phyloP scores from a whole-genome alignment of 2,329 filamentous ascomycete genomes.

The Monilinia fructigena region DNA sequence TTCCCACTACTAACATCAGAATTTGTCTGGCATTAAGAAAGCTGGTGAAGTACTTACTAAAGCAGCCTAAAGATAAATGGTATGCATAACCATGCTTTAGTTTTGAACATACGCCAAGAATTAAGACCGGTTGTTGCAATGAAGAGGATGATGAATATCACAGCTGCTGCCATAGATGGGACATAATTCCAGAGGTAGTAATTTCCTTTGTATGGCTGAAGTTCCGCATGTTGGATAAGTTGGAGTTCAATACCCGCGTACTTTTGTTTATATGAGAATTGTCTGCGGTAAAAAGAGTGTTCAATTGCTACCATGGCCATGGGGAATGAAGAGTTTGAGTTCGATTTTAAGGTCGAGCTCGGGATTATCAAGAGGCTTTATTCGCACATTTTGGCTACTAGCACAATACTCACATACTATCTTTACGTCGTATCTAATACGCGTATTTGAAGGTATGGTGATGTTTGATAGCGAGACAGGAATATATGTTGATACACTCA shows the following conservation, averaged over 20 bases:
- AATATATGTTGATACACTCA: too few relatives aligned
- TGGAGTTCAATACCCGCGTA: not conserved
- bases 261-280: not conserved
- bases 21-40: not conserved
- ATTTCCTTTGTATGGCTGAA: slow-evolving; percentile 38
- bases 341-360: too few relatives aligned
- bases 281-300: not conserved
- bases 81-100: slow-evolving; percentile 36
- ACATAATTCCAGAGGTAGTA: slow-evolving; percentile 48
- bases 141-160: slow-evolving; percentile 43
- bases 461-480: too few relatives aligned
- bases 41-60: slow-evolving; percentile 38
- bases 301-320: not conserved
- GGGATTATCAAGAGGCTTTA: too few relatives aligned
- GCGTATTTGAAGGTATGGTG: too few relatives aligned
- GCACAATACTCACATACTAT: too few relatives aligned
- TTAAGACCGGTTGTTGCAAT: slow-evolving; percentile 28
- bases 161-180: slow-evolving; percentile 46
- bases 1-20: slow-evolving; percentile 40
- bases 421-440: too few relatives aligned
- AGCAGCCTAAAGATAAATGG: slow-evolving; percentile 43
- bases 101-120: too few relatives aligned
- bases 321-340: not conserved
- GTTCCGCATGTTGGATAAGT: slow-evolving; percentile 33
- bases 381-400: too few relatives aligned